Percentiles rank a stretch among this genome's conserved stretches.
phyloP scores from a whole-genome alignment of 139 green algal species.

The Chlorella sp. region DNA sequence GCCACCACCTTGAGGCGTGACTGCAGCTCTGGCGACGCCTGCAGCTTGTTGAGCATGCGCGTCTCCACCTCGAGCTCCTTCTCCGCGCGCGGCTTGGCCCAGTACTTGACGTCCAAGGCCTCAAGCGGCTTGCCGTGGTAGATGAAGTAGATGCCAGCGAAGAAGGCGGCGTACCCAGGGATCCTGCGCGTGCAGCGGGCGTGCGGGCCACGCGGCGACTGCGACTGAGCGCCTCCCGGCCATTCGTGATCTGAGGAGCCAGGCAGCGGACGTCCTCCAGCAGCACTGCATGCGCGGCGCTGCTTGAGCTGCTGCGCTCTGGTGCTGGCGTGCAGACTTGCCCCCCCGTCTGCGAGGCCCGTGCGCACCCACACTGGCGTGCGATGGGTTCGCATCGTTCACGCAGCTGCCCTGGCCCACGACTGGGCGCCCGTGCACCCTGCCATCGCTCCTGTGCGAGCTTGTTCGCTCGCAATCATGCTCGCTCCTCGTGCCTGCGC shows the following conservation, averaged over 20 bases:
- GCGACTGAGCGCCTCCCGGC: too few relatives aligned
- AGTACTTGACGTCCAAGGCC: slow-evolving; percentile 43
- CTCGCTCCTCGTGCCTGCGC: slow-evolving; percentile 4
- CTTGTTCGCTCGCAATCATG: neutral
- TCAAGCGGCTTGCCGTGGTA: slow-evolving; percentile 38
- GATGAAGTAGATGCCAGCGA: slow-evolving; percentile 28
- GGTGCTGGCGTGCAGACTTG: too few relatives aligned
- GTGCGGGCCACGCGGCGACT: too few relatives aligned
- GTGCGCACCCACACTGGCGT: too few relatives aligned
- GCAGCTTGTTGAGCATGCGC: slow-evolving; percentile 41
- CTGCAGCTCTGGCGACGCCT: slow-evolving; percentile 24
- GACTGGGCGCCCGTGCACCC: too few relatives aligned
- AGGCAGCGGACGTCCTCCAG: too few relatives aligned
- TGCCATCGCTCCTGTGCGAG: neutral
- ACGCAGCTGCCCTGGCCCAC: too few relatives aligned
- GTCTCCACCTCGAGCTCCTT: slow-evolving; percentile 29
- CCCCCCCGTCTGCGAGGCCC: too few relatives aligned
- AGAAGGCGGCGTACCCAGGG: slow-evolving; percentile 23
- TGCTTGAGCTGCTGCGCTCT: too few relatives aligned
- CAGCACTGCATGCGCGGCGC: too few relatives aligned
- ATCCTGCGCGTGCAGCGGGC: slow-evolving; percentile 18
- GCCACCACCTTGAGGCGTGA: slow-evolving; percentile 17
- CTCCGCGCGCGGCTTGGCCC: slow-evolving; percentile 26
- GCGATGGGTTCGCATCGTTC: too few relatives aligned
- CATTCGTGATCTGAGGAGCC: too few relatives aligned